phyloP scores from a whole-genome alignment of 2,329 filamentous ascomycete genomes.

The Pseudopithomyces maydicus region DNA sequence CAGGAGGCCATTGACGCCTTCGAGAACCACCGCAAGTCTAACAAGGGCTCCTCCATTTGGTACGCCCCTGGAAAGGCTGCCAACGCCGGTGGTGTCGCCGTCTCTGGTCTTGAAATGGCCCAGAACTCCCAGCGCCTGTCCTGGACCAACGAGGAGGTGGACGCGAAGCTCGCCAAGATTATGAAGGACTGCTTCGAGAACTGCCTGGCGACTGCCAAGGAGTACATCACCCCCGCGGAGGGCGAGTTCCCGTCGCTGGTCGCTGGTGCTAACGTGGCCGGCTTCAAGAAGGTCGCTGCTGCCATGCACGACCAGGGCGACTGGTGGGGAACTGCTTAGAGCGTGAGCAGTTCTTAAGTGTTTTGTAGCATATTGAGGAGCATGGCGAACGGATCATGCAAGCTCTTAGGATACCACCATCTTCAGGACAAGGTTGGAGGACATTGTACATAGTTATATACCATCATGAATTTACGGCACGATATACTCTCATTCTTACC shows the following conservation, averaged over 20 bases:
- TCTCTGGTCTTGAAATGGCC: slow-evolving; percentile 97
- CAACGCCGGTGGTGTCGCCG: slow-evolving; percentile 96
- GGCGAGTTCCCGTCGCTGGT: slow-evolving; percentile 89
- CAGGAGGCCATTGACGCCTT: slow-evolving; percentile 94
- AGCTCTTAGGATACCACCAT: slow-evolving; percentile 5
- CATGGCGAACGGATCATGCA: slow-evolving; percentile 1
- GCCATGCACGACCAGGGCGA: slow-evolving; percentile 98
- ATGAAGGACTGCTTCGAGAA: slow-evolving; percentile 95
- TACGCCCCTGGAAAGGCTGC: slow-evolving; percentile 95
- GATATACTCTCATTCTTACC: neutral
- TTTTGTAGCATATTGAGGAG: slow-evolving; percentile 3
- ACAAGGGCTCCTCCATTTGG: slow-evolving; percentile 80
- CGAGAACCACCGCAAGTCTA: slow-evolving; percentile 73
- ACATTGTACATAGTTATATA: slow-evolving; percentile 7
- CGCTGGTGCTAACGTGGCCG: slow-evolving; percentile 94
- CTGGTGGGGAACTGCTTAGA: slow-evolving; percentile 65
- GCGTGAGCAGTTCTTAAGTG: neutral
- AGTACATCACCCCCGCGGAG: slow-evolving; percentile 79
- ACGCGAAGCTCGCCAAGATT: slow-evolving; percentile 86
- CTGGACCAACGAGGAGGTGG: slow-evolving; percentile 91
- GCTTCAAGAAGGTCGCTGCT: slow-evolving; percentile 92
- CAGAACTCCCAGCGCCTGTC: slow-evolving; percentile 89
- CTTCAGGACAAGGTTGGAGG: neutral
- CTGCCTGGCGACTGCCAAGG: slow-evolving; percentile 85
- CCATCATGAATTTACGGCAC: slow-evolving; percentile 9